Conservation (phyloP, 1,284 basidiomycete genomes). For the Puccinia polysora region DNA sequence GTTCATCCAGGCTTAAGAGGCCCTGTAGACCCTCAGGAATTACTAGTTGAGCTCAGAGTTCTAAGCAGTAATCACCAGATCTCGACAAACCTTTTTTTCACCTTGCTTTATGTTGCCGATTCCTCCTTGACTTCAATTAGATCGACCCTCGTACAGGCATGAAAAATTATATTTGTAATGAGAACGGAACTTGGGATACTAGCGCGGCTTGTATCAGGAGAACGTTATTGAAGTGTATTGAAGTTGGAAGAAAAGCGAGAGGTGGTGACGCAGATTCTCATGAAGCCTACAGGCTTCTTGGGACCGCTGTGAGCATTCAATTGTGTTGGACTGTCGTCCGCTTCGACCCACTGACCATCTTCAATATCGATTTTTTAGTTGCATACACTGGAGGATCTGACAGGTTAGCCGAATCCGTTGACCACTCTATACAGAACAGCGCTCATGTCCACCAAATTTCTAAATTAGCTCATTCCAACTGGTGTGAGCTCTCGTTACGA, state of each 20-base stretch:
- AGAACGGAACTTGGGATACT: constrained; percentile 72
- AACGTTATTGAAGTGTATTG: constrained; percentile 66
- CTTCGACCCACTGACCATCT: constrained; percentile 43
- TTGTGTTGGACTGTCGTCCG: constrained; percentile 13
- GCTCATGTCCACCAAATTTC: background rate
- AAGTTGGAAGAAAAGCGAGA: constrained; percentile 60
- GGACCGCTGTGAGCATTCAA: constrained; percentile 30
- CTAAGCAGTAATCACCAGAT: background rate
- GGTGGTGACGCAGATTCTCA: constrained; percentile 63
- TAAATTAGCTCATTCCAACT: constrained; percentile 49
- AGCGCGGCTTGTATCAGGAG: constrained; percentile 76
- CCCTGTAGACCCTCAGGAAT: constrained; percentile 64
- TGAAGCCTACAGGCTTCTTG: constrained; percentile 57
- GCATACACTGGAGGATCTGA: constrained; percentile 41
- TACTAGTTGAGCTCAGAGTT: constrained; percentile 19
- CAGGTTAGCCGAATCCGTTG: constrained; percentile 10
- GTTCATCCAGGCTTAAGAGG: constrained; percentile 73
- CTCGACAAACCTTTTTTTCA: background rate
- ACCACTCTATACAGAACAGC: background rate
- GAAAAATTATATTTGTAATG: constrained; percentile 93
- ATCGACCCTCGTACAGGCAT: constrained; percentile 81
- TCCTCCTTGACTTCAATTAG: constrained; percentile 58
- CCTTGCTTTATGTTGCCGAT: background rate
- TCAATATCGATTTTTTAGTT: constrained; percentile 13
- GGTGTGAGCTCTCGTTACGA: constrained; percentile 59